Evolutionary conservation across 108 stramenopile species (phyloP).

Genomic region (Poteriospumella lacustris): DNA sequence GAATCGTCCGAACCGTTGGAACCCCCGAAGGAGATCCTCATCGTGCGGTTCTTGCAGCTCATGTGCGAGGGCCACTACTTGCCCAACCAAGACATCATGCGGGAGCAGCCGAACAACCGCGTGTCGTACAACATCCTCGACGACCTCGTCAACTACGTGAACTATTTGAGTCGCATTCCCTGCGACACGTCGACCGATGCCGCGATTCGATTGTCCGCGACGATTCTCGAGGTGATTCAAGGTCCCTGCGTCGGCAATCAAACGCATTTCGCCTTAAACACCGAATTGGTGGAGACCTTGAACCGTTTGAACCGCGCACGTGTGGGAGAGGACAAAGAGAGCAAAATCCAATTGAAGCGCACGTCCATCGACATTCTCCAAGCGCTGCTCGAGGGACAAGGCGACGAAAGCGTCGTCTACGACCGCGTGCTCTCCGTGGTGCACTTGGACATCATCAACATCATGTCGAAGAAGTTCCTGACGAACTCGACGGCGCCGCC

Average conservation of each 20-base stretch:
- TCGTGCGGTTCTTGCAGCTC: slow-evolving; percentile 46
- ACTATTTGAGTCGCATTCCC: slow-evolving; percentile 28
- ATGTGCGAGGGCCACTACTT: slow-evolving; percentile 45
- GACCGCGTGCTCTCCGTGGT: slow-evolving; percentile 36
- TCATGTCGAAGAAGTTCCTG: slow-evolving; percentile 5
- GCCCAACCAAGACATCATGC: slow-evolving; percentile 40
- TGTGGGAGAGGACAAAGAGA: slow-evolving; percentile 18
- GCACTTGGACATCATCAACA: slow-evolving; percentile 35
- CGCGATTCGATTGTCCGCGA: slow-evolving; percentile 26
- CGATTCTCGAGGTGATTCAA: slow-evolving; percentile 48
- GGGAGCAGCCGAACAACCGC: slow-evolving; percentile 40
- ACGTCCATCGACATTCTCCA: slow-evolving; percentile 38
- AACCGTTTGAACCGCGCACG: slow-evolving; percentile 32
- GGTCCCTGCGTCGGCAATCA: slow-evolving; percentile 47
- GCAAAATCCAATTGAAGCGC: slow-evolving; percentile 31
- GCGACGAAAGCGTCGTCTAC: slow-evolving; percentile 24
- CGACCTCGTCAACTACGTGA: slow-evolving; percentile 34
- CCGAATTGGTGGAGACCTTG: slow-evolving; percentile 40
- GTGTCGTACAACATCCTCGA: slow-evolving; percentile 36
- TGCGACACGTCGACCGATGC: slow-evolving; percentile 32
- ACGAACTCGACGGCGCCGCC: not conserved
- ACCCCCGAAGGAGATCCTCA: slow-evolving; percentile 15
- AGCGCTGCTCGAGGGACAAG: slow-evolving; percentile 40
- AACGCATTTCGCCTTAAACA: slow-evolving; percentile 37
- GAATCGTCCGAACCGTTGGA: not conserved